phyloP scores from a whole-genome alignment of 768 basidiomycete species.

The Panus rudis region DNA sequence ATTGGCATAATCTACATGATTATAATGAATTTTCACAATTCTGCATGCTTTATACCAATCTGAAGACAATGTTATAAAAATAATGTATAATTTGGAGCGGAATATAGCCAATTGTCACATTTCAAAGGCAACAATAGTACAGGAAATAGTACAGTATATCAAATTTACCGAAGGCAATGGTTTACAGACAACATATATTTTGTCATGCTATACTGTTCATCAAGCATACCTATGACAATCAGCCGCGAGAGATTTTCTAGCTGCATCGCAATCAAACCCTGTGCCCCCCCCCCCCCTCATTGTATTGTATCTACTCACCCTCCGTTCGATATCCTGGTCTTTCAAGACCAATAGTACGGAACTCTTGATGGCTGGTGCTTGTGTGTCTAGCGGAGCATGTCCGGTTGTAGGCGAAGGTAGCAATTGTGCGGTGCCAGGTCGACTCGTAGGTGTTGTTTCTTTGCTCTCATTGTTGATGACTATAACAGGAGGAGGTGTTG shows the following conservation, averaged over 20 bases:
- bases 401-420: slow-evolving; percentile 12
- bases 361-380: slow-evolving; percentile 61
- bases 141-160: too few relatives aligned
- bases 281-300: slow-evolving; percentile 82
- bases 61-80: too few relatives aligned
- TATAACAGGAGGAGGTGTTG: slow-evolving; percentile 35
- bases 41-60: too few relatives aligned
- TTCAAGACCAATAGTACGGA: slow-evolving; percentile 87
- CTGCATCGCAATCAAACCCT: slow-evolving; percentile 30
- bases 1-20: too few relatives aligned
- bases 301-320: slow-evolving; percentile 94
- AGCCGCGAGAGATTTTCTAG: slow-evolving; percentile 59
- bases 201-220: too few relatives aligned
- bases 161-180: too few relatives aligned
- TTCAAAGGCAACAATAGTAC: too few relatives aligned
- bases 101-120: too few relatives aligned
- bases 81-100: too few relatives aligned
- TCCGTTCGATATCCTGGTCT: slow-evolving; percentile 76
- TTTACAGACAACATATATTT: too few relatives aligned
- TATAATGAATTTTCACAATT: too few relatives aligned
- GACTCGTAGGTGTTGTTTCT: background rate
- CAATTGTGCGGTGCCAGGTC: slow-evolving; percentile 1
- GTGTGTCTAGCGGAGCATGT: slow-evolving; percentile 25
- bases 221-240: too few relatives aligned
- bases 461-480: slow-evolving; percentile 41